Base-by-base conservation (phyloP, 2,329 filamentous ascomycete genomes). In the Geosmithia morbida region DNA sequence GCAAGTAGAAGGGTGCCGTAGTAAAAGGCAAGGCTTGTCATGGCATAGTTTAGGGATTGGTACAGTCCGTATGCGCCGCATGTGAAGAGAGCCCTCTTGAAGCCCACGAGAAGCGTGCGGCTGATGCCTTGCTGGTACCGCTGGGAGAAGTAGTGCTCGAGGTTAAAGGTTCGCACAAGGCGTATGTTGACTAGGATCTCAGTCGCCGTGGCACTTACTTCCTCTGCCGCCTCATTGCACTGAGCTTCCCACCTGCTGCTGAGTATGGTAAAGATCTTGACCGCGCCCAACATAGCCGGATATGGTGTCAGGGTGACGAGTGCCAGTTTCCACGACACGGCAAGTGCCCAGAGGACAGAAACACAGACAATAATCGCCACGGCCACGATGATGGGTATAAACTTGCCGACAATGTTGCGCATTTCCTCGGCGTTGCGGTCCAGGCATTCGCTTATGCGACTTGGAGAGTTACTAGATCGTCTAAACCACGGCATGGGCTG, bases 351-450 rank as follows among this genome's bases (percentile, higher is more conserved):
- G 2, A 74, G 56, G 7, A 92, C 56, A 0, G 86, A 80, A n/a
- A 83, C 74, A 0, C 66, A 48, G 17, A 85, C 71, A 72, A 94
- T 89, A 46, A 78, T 63, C 0, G 70, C 58, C 3, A 85, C 80
- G 10, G 83, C 76, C 14, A 89, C 69, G 1, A 83, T 62, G 47
- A 84, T 77, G 1, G 84, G 83, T 1, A 82, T 71, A 56, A 95
- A 94, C 1, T 84, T 77, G 2, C 85, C 84, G 0, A 94, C 71
- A 0, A 97, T 67, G 54, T 86, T 88, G 8, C 85, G 77, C 77
- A 92, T 89, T 58, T 95, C 87, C 59, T 97, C 88, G 0, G 83
- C 85, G 55, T 87, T 85, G 16, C 83, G 76, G 56, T 94, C 87
- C 0, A 97, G 72, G 43, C 75, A 83, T 50, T 86, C 80, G 1